A percentile compares a stretch with the other conserved stretches of the same genome.
Evolutionary conservation across 805 yeast species (phyloP).

Genomic region (Maudiozyma turicensis): DNA sequence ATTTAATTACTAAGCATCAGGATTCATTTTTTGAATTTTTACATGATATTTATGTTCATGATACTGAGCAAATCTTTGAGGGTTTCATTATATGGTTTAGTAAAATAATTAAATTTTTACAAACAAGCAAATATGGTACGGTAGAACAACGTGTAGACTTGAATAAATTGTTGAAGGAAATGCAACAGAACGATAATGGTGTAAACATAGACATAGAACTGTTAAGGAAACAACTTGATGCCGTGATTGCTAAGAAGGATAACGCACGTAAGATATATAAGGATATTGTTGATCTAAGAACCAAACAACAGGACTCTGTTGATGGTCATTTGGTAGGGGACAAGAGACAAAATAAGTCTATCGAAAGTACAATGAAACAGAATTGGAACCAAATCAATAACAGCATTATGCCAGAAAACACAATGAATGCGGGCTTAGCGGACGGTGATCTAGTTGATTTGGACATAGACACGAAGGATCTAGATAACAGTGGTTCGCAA

Average conservation of each 20-base stretch:
- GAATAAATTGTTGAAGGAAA: conserved; percentile 24
- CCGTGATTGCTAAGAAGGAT: conserved; percentile 30
- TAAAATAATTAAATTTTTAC: conserved; percentile 50
- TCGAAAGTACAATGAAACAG: conserved; percentile 27
- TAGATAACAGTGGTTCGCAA: conserved; percentile 22
- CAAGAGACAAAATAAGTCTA: conserved; percentile 10
- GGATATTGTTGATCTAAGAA: conserved; percentile 19
- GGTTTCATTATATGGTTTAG: conserved; percentile 69
- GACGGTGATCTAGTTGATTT: conserved; percentile 41
- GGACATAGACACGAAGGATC: conserved; percentile 26
- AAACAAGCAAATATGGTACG: conserved; percentile 43
- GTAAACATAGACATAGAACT: conserved; percentile 19
- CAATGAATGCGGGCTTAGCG: conserved; percentile 39
- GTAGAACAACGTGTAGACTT: conserved; percentile 38
- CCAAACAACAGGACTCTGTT: conserved; percentile 9
- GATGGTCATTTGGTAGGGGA: neutral
- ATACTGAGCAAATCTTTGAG: conserved; percentile 59
- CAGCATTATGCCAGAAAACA: conserved; percentile 33
- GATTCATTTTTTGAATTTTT: conserved; percentile 63
- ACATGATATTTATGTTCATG: conserved; percentile 74
- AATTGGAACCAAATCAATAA: conserved; percentile 38
- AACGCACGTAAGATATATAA: conserved; percentile 28
- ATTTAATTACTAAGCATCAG: conserved; percentile 62
- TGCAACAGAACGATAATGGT: conserved; percentile 1
- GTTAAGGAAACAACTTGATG: conserved; percentile 32